phyloP scores from a whole-genome alignment of 2,329 filamentous ascomycete genomes.

The Fusarium floridanum region DNA sequence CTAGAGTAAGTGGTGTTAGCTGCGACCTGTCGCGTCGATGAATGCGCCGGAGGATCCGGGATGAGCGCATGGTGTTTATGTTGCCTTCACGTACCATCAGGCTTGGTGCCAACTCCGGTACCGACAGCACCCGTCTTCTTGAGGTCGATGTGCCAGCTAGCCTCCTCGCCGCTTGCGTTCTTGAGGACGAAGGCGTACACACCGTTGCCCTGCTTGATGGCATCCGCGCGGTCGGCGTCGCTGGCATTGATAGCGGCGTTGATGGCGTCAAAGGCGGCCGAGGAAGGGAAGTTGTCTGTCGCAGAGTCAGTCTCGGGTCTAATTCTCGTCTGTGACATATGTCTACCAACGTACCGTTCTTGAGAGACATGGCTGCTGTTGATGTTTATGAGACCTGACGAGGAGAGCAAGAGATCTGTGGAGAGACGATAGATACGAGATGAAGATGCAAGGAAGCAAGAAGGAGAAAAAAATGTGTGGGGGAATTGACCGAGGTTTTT shows the following conservation, averaged over 20 bases:
- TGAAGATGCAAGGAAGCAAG: constrained; percentile 5
- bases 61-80: neutral
- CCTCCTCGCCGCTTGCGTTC: constrained; percentile 83
- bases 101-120: constrained; percentile 83
- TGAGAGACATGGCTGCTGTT: constrained; percentile 74
- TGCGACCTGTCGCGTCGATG: neutral
- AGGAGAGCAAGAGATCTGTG: neutral
- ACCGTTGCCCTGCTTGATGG: constrained; percentile 88
- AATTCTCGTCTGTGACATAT: neutral
- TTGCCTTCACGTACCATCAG: constrained; percentile 73
- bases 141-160: constrained; percentile 95
- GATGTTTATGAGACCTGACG: constrained; percentile 45
- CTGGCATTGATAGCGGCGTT: constrained; percentile 75
- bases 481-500: constrained; percentile 40
- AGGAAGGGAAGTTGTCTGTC: constrained; percentile 86
- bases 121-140: constrained; percentile 89
- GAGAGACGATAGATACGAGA: constrained; percentile 2
- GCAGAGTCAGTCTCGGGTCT: constrained; percentile 11
- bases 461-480: constrained; percentile 28
- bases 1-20: constrained; percentile 59
- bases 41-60: constrained; percentile 5
- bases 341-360: constrained; percentile 69
- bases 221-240: constrained; percentile 83
- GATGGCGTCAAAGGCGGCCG: constrained; percentile 91
- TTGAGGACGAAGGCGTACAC: constrained; percentile 94